Base-by-base conservation (phyloP, 176 grass and related monocot species). In the Triticum monococcum region DNA sequence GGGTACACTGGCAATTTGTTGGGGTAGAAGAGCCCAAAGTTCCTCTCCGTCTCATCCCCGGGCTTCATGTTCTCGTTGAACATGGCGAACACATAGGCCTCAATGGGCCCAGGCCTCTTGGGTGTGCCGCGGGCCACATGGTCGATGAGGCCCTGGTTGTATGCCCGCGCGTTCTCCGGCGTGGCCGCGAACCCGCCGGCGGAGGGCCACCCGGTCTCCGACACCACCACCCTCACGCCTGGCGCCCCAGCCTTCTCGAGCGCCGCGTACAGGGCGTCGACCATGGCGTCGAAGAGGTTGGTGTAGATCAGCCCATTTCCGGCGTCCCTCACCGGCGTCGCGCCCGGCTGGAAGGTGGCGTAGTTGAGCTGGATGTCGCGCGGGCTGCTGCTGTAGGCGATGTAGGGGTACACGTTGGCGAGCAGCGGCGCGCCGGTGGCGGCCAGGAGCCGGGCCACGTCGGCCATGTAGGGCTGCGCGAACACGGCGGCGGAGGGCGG, bases 1-100 rank as follows among this genome's bases (percentile, higher is more conserved):
- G 88, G 77, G 80, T 97, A 97, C 46, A 97, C 90, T 5, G 28
- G 71, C 77, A 89, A 59, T 87, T 79, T 90, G 80, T 85, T 82
- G 4, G 94, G 94, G 80, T 97, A 92, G 81, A 97, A 97, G 68
- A 97, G 85, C 5, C 95, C 95, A 83, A 80, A 97, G 81, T 91
- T 89, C 86, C 89, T 78, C 79, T 92, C 86, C 0, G 1, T 89
- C 63, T 72, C 69, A 12, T 72, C 69, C 22, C 69, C 69, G 5
- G 22, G 10, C 88, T 94, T 94, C 88, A 83, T 83, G 81, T 97
- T 88, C 89, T 97, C 92, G 40, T 94, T 88, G 88, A 97, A 97
- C 86, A 97, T 91, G 46, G 86, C 75, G 43, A 91, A 97, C 38
- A 97, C 10, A 54, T 91, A 94, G 0, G 88, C 87, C 88, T 97